These are phyloP conservation scores for Neopestalotiopsis sp. DNA, from an alignment of 2,329 filamentous ascomycete species.

Conservation along the genomic window DNA sequence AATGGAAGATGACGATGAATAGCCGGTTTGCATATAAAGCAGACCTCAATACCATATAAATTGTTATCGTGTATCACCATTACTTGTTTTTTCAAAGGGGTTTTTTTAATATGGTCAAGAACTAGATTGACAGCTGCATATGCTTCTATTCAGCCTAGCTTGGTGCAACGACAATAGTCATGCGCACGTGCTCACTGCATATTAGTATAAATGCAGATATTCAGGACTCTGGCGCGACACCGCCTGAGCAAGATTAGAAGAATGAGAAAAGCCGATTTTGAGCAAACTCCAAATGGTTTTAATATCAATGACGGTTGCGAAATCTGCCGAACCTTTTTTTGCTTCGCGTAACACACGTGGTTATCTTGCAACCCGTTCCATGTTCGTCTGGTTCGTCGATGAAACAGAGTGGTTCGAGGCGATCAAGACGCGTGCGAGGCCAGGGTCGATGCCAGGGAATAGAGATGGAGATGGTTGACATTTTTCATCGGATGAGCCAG, in stretches of 20 bases:
- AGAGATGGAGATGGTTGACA: background rate
- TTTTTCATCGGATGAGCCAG: background rate
- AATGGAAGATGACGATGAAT: slow-evolving; percentile 73
- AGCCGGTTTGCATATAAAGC: slow-evolving; percentile 8
- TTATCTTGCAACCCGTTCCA: background rate
- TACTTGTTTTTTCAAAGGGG: no score
- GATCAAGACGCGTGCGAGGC: background rate
- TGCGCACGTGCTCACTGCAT: no score
- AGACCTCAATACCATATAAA: background rate
- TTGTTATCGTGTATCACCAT: background rate
- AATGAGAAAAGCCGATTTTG: no score
- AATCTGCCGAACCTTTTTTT: background rate
- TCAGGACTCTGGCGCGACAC: no score
- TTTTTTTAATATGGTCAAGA: no score
- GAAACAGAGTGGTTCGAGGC: background rate
- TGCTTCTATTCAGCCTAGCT: no score
- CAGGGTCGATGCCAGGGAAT: no score
- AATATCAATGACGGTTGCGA: background rate
- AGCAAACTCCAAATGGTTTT: no score
- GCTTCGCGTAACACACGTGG: background rate
- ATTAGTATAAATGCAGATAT: no score
- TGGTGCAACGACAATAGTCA: no score
- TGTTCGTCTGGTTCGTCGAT: background rate
- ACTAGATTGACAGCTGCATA: no score
- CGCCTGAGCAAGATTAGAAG: no score